Conservation (phyloP, 2,329 filamentous ascomycete species). For the Penicillium brasilianum region DNA sequence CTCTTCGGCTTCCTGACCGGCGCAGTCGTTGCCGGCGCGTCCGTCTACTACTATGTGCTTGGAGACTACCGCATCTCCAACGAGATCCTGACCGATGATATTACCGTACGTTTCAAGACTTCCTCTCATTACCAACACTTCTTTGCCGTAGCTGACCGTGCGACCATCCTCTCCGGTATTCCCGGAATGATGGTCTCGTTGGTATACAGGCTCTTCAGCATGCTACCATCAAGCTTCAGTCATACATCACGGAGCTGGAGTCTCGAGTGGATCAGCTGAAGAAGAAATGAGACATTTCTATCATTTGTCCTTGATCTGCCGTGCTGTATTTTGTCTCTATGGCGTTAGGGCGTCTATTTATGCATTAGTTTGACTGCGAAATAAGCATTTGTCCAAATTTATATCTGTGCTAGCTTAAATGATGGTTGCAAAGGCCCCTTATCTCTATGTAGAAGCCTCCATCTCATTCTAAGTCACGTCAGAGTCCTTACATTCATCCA, state of each 20-base stretch:
- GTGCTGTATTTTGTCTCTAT: constrained; percentile 18
- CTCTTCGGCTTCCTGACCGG: constrained; percentile 92
- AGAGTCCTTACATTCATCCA: too few species aligned
- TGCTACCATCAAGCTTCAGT: constrained; percentile 83
- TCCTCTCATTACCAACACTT: too few species aligned
- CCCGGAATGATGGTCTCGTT: constrained; percentile 4
- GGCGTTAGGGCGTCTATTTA: constrained; percentile 6
- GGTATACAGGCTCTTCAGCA: constrained; percentile 75
- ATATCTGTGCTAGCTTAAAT: background rate
- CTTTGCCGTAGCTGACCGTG: background rate
- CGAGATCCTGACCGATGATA: constrained; percentile 91
- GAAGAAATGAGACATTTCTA: constrained; percentile 60
- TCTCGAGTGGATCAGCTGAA: constrained; percentile 72
- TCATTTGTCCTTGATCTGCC: background rate
- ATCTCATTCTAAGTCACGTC: too few species aligned
- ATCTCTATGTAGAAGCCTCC: too few species aligned
- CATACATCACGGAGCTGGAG: constrained; percentile 81
- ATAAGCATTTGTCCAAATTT: background rate
- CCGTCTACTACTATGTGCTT: constrained; percentile 89
- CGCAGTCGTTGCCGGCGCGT: constrained; percentile 75
- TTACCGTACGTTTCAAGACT: constrained; percentile 73
- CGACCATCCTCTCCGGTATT: constrained; percentile 4
- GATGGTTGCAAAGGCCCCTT: background rate
- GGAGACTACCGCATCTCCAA: constrained; percentile 94
- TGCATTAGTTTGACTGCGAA: background rate